Percentiles rank a stretch among this genome's conserved stretches.
phyloP scores from a whole-genome alignment of 192 early-diverging fungal species.

The Thamnidium elegans region DNA sequence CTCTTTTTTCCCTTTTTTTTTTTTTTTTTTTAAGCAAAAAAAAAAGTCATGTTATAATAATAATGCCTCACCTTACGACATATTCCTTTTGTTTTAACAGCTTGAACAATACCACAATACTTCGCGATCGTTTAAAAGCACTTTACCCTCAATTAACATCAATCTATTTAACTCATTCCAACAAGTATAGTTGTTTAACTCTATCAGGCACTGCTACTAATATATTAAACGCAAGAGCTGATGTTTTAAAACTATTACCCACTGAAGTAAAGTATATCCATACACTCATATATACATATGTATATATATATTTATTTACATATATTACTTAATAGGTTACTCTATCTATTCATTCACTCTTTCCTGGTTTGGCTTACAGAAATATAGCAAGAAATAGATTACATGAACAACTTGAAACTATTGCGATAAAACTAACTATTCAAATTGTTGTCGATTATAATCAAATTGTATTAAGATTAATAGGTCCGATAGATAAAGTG shows the following conservation, averaged over 20 bases:
- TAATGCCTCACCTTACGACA: conserved; percentile 1
- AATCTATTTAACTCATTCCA: background rate
- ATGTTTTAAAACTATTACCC: conserved; percentile 8
- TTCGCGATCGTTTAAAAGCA: conserved; percentile 4
- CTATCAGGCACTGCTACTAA: background rate
- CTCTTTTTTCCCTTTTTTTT: too few species aligned
- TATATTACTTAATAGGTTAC: background rate
- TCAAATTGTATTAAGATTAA: background rate
- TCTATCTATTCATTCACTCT: conserved; percentile 6
- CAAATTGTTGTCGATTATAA: conserved; percentile 13
- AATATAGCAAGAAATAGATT: conserved; percentile 2
- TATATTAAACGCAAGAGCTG: conserved; percentile 2
- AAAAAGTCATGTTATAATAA: background rate
- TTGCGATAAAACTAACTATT: background rate
- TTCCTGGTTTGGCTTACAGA: conserved; percentile 2
- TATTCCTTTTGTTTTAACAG: conserved; percentile 12
- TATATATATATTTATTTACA: background rate
- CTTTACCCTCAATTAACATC: conserved; percentile 3
- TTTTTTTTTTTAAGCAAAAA: too few species aligned
- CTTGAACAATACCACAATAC: background rate
- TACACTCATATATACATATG: too few species aligned
- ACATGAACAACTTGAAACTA: background rate
- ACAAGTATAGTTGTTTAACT: background rate
- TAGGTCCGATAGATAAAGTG: background rate
- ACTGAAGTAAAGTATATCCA: conserved; percentile 7